These are phyloP conservation scores for Gynandropsis gynandra DNA, from an alignment of 345 rosid genomes.

Conservation along the genomic window DNA sequence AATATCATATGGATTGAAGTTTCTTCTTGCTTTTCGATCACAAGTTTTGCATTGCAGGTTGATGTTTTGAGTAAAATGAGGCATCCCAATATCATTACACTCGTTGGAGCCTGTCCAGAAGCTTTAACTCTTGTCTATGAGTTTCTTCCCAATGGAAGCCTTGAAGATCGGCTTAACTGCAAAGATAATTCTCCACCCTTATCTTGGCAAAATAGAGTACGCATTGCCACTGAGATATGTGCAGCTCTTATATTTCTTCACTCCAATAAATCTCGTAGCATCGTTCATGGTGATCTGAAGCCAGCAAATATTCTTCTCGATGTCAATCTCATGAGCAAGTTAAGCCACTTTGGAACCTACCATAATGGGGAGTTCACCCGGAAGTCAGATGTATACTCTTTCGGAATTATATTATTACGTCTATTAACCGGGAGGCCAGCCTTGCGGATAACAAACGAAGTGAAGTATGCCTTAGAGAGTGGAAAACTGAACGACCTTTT, in stretches of 20 bases:
- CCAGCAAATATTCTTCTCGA: conserved; percentile 86
- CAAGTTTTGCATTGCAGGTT: conserved; percentile 42
- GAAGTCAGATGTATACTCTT: conserved; percentile 81
- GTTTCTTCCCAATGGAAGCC: conserved; percentile 84
- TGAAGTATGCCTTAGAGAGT: conserved; percentile 50
- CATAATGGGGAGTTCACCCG: conserved; percentile 70
- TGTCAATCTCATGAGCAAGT: conserved; percentile 63
- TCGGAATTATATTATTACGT: conserved; percentile 66
- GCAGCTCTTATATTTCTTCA: conserved; percentile 84
- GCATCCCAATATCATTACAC: conserved; percentile 84
- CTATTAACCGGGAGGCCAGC: conserved; percentile 71
- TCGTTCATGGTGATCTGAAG: conserved; percentile 85
- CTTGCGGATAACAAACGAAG: conserved; percentile 57
- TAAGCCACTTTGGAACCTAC: conserved; percentile 77
- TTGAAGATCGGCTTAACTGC: conserved; percentile 85
- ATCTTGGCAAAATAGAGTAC: conserved; percentile 82
- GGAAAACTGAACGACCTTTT: conserved; percentile 49
- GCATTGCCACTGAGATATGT: conserved; percentile 75
- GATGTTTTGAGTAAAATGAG: conserved; percentile 73
- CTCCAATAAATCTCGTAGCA: conserved; percentile 64
- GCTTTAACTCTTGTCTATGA: conserved; percentile 76
- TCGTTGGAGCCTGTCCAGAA: conserved; percentile 87
- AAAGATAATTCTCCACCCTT: conserved; percentile 65
- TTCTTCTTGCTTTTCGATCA: conserved; percentile 1
- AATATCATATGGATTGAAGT: conserved; percentile 2